Percentiles rank a stretch among this genome's conserved stretches.
Conservation (phyloP, 345 rosid species). For the Eucalyptus curtisii region DNA sequence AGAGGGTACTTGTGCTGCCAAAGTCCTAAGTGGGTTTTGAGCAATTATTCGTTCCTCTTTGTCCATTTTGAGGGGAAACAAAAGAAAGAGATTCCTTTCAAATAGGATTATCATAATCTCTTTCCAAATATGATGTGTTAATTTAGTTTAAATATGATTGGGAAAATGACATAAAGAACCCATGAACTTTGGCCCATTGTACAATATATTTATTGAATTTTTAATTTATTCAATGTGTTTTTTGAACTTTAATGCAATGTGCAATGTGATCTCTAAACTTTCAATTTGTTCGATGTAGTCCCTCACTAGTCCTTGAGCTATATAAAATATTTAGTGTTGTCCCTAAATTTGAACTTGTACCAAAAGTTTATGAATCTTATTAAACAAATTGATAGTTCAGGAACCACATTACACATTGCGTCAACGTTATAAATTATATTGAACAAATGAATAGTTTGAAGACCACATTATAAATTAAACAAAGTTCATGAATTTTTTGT, state of each 20-base stretch:
- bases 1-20: not conserved
- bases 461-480: no score
- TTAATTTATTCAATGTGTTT: not conserved
- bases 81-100: not conserved
- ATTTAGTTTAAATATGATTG: not conserved
- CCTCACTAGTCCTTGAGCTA: fast-evolving
- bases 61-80: not conserved
- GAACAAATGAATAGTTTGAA: no score
- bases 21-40: not conserved
- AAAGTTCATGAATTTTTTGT: no score
- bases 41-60: not conserved
- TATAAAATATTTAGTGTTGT: no score
- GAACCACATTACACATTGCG: fast-evolving
- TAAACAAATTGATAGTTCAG: no score
- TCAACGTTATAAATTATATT: no score
- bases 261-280: no score
- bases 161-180: not conserved
- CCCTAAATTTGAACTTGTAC: no score
- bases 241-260: no score
- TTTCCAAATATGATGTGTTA: not conserved
- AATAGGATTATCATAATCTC: not conserved
- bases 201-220: not conserved
- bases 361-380: not conserved
- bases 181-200: not conserved
- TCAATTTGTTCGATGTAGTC: no score